Base-by-base conservation (phyloP, 164 flowering plant species). In the Tetrastigma voinierianum region DNA sequence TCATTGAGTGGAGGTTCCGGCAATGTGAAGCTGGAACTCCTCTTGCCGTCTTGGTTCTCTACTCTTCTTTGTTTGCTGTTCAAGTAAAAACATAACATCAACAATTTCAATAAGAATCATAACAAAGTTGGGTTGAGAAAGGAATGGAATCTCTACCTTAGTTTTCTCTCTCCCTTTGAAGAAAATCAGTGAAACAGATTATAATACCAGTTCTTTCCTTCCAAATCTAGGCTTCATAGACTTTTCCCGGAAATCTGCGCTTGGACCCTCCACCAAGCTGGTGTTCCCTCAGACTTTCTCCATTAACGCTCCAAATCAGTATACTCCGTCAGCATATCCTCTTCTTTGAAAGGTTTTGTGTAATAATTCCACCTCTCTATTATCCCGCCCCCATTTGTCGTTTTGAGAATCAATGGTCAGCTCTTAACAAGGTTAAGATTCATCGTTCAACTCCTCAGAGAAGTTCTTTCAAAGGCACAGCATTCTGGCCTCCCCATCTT, bases 41-140 rank as follows among this genome's bases (percentile, higher is more conserved):
- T 87, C 88, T 44, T 78, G 88, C 90, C 90, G 86, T 73, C 88
- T 79, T 56, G 90, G 92, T 68, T 86, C 86, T 75, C 88, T 71
- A 57, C 69, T 86, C 70, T 84, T 87, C 84, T 87, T 87, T 13
- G 86, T 57, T 46, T 25, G 61, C 90, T 86, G 74, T 16, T 71
- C 15, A 57, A 54, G 43, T 40, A 2, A 46, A n/a, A 49, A 67
- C 24, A 21, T 10, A 19, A 45, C 11, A 46, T 14, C 47, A 9
- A 13, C n/a, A 61, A 45, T 19, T 17, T 44, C 45, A 3, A 20
- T 14, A 14, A 11, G 14, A 2, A 21, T 1, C 20, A n/a, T 32
- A 32, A 0, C 3, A 4, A 32, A 7, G n/a, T 32, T 32, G 6
- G 2, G 40, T 3, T 32, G 0, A 32, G n/a, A 32, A n/a, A n/a